Percentiles rank a stretch among this genome's conserved stretches.
These are phyloP conservation scores for Pichia sp. DNA, from an alignment of 1,139 yeast genomes.

Conservation along the genomic window DNA sequence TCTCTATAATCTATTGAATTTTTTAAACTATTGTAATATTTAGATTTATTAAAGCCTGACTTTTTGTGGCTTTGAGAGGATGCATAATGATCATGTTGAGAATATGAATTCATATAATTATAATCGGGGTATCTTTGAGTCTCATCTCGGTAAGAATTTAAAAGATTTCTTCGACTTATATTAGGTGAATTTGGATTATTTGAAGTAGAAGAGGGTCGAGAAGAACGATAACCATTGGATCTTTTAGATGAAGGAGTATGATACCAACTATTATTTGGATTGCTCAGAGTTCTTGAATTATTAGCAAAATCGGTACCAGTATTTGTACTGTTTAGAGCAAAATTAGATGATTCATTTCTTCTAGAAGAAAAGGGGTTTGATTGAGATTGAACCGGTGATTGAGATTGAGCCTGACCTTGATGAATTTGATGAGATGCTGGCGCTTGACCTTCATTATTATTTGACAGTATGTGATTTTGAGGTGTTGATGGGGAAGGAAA, in stretches of 20 bases:
- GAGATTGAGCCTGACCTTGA: background rate
- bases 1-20: background rate
- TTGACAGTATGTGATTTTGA: too few species aligned
- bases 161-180: constrained; percentile 3
- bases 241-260: constrained; percentile 1
- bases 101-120: constrained; percentile 6
- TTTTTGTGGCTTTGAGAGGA: constrained; percentile 2
- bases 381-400: constrained; percentile 5
- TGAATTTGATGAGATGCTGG: background rate
- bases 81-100: constrained; percentile 2
- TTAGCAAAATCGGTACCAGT: too few species aligned
- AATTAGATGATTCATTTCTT: constrained; percentile 18
- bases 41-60: constrained; percentile 5
- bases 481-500: constrained; percentile 19
- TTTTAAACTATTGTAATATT: constrained; percentile 1
- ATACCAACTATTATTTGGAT: constrained; percentile 4
- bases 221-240: constrained; percentile 1
- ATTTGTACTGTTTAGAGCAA: constrained; percentile 1
- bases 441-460: too few species aligned
- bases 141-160: constrained; percentile 7
- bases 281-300: background rate
- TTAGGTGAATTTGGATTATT: background rate
- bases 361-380: constrained; percentile 26
- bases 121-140: constrained; percentile 8
- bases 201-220: constrained; percentile 11